These are phyloP conservation scores for Backusella parvicylindrica DNA, from an alignment of 192 early-diverging fungal genomes.

Conservation along the genomic window DNA sequence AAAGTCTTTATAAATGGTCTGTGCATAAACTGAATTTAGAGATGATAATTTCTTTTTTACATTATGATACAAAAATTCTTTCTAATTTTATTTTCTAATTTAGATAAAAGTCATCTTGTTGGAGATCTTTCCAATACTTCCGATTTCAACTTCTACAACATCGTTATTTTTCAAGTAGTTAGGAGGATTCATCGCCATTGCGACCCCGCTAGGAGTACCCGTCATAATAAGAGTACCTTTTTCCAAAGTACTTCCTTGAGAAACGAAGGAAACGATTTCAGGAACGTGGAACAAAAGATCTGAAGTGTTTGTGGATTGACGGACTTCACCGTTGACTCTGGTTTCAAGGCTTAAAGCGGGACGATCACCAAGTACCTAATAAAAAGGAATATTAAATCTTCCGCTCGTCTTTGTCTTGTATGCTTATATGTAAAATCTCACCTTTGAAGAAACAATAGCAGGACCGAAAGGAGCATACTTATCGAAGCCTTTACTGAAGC, in stretches of 20 bases:
- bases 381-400: background rate
- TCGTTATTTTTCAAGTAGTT: conserved; percentile 60
- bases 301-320: conserved; percentile 73
- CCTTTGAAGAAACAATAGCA: conserved; percentile 39
- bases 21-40: no score
- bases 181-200: conserved; percentile 26
- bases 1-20: no score
- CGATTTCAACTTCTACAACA: conserved; percentile 65
- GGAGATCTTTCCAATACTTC: conserved; percentile 34
- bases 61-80: background rate
- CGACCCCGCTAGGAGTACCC: conserved; percentile 91
- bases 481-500: conserved; percentile 17
- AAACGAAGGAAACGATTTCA: conserved; percentile 71
- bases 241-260: conserved; percentile 82
- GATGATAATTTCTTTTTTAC: no score
- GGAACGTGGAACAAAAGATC: conserved; percentile 60
- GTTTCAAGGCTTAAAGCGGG: background rate
- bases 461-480: conserved; percentile 15
- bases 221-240: conserved; percentile 87
- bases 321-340: conserved; percentile 61
- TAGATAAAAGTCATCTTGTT: conserved; percentile 3
- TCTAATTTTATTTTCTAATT: background rate
- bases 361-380: background rate
- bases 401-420: background rate
- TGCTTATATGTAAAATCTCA: background rate